Evolutionary conservation across 1,284 basidiomycete genomes (phyloP).

Genomic region (Moesziomyces sp.): DNA sequence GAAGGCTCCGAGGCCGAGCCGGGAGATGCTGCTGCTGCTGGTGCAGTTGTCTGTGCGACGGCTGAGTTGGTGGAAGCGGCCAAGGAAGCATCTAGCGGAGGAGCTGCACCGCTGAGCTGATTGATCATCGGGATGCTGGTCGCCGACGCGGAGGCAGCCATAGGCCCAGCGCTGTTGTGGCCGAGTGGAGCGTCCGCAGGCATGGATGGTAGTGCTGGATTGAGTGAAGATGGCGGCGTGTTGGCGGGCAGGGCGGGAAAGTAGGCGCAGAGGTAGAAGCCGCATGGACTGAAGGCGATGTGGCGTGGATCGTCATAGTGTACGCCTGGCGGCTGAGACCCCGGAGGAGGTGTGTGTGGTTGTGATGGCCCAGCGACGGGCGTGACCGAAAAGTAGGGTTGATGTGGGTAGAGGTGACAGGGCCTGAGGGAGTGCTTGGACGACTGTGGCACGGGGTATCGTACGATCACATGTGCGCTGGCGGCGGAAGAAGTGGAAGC

Average conservation of each 20-base stretch:
- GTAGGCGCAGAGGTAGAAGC: slow-evolving; percentile 42
- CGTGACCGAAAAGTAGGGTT: slow-evolving; percentile 1
- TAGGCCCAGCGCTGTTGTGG: neutral
- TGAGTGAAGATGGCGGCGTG: neutral
- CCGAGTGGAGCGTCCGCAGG: neutral
- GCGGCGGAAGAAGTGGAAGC: slow-evolving; percentile 9
- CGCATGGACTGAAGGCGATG: slow-evolving; percentile 49
- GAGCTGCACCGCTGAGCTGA: slow-evolving; percentile 3
- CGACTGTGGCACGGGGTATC: slow-evolving; percentile 16
- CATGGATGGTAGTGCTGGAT: neutral
- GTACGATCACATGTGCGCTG: slow-evolving; percentile 25
- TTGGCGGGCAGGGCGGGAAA: slow-evolving; percentile 5
- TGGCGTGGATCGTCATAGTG: slow-evolving; percentile 27
- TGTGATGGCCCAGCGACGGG: slow-evolving; percentile 14
- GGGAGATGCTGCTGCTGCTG: neutral
- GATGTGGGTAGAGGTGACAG: slow-evolving; percentile 25
- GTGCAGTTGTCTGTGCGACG: neutral
- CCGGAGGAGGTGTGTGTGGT: neutral
- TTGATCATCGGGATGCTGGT: neutral
- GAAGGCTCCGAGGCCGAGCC: neutral
- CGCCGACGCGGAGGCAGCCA: neutral
- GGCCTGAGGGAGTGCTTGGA: slow-evolving; percentile 7
- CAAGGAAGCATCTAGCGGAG: neutral
- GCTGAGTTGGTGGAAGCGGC: neutral
- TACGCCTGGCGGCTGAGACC: neutral